phyloP scores from a whole-genome alignment of 2,329 filamentous ascomycete genomes.

The Ceratocystis eucalypticola region DNA sequence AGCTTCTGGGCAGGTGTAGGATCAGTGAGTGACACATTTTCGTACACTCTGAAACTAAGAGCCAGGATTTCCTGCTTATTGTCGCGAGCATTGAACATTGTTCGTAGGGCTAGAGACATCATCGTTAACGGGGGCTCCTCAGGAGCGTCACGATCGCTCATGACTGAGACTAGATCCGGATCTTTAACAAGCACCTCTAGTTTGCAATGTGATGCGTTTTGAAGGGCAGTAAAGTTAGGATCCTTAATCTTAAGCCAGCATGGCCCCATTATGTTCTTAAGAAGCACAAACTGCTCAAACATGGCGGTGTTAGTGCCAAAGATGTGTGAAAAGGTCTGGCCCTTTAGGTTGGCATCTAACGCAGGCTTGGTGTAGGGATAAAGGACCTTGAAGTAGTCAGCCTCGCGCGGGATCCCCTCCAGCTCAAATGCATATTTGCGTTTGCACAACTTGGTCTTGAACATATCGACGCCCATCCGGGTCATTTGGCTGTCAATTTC shows the following conservation, averaged over 20 bases:
- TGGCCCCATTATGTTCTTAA: constrained; percentile 98
- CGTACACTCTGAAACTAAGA: constrained; percentile 83
- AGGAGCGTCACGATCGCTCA: constrained; percentile 65
- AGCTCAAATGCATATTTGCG: constrained; percentile 96
- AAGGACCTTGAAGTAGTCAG: constrained; percentile 85
- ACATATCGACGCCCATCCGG: constrained; percentile 68
- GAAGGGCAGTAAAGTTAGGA: constrained; percentile 69
- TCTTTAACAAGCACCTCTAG: constrained; percentile 73
- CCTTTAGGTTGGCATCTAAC: constrained; percentile 55
- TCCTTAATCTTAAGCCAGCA: constrained; percentile 90
- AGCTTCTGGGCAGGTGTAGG: constrained; percentile 80
- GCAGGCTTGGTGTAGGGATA: constrained; percentile 68
- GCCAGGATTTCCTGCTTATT: constrained; percentile 95
- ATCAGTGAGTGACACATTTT: constrained; percentile 74
- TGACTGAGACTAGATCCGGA: constrained; percentile 58
- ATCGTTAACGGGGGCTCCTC: constrained; percentile 79
- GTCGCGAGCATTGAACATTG: constrained; percentile 73
- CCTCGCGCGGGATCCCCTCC: constrained; percentile 71
- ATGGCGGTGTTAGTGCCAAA: constrained; percentile 88
- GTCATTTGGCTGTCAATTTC: constrained; percentile 86
- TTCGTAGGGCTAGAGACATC: constrained; percentile 89
- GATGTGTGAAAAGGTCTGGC: constrained; percentile 84
- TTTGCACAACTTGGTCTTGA: constrained; percentile 83
- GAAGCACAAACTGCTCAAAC: constrained; percentile 96
- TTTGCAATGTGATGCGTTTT: constrained; percentile 94